These are phyloP conservation scores for Leccinum rimulosum DNA, from an alignment of 768 basidiomycete species.

Conservation along the genomic window DNA sequence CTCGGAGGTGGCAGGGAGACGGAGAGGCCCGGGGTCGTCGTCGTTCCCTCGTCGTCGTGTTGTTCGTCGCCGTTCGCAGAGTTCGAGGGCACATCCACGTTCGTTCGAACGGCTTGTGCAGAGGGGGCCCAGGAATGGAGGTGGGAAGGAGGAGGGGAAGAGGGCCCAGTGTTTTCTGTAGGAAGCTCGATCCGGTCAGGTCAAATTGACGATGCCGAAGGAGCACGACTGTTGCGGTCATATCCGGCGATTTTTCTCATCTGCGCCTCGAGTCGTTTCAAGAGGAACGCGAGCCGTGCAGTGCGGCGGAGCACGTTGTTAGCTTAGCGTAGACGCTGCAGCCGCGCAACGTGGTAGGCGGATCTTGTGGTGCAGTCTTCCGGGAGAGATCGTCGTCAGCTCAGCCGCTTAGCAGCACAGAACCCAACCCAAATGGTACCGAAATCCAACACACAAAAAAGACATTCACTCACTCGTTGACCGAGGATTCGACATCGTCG, in stretches of 20 bases:
- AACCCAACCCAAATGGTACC: neutral
- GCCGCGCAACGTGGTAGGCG: conserved; percentile 75
- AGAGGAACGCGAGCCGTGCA: conserved; percentile 80
- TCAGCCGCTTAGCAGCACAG: neutral
- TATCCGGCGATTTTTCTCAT: conserved; percentile 61
- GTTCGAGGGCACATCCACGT: no score
- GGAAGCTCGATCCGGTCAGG: conserved; percentile 67
- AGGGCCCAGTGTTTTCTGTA: conserved; percentile 80
- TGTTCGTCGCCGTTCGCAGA: no score
- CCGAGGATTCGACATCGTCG: conserved; percentile 69
- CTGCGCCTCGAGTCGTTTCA: conserved; percentile 78
- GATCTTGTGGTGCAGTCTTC: conserved; percentile 81
- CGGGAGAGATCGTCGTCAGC: neutral
- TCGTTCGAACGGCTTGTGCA: no score
- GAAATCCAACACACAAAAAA: no score
- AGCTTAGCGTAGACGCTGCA: conserved; percentile 79
- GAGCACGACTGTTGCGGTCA: neutral
- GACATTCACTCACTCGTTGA: conserved; percentile 61
- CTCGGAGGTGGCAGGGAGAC: no score
- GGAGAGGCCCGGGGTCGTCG: no score
- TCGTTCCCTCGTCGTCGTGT: no score
- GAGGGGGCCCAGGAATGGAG: no score
- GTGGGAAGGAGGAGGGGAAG: no score
- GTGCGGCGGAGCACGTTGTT: conserved; percentile 82
- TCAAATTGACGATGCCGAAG: neutral